Evolutionary conservation across 2,329 filamentous ascomycete genomes (phyloP).

Genomic region (Botrytis aclada): DNA sequence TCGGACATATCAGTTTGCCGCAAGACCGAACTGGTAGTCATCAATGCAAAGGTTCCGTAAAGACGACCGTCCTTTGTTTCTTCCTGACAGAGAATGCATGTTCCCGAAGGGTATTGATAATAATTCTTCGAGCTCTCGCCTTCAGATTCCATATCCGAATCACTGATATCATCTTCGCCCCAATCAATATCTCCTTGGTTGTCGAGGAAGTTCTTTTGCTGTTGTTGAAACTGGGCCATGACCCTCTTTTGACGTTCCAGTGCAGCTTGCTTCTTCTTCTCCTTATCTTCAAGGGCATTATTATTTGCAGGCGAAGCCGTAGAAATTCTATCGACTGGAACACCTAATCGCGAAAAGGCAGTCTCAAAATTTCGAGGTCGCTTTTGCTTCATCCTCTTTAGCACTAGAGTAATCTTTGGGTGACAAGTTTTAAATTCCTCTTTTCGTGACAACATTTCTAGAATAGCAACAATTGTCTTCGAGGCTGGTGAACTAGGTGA

Average conservation of each 20-base stretch:
- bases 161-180: slow-evolving; percentile 76
- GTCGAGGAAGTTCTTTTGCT: slow-evolving; percentile 91
- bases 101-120: slow-evolving; percentile 89
- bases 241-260: slow-evolving; percentile 86
- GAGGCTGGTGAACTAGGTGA: slow-evolving; percentile 53
- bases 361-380: slow-evolving; percentile 69
- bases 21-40: slow-evolving; percentile 81
- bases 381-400: slow-evolving; percentile 82
- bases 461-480: slow-evolving; percentile 62
- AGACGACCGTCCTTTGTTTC: slow-evolving; percentile 85
- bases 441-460: slow-evolving; percentile 60
- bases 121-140: slow-evolving; percentile 66
- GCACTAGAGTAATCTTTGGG: slow-evolving; percentile 77
- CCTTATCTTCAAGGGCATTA: slow-evolving; percentile 59
- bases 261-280: slow-evolving; percentile 86
- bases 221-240: slow-evolving; percentile 97
- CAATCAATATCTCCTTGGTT: slow-evolving; percentile 86
- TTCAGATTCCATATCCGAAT: slow-evolving; percentile 59
- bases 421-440: slow-evolving; percentile 79
- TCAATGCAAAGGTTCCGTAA: slow-evolving; percentile 89
- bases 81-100: slow-evolving; percentile 95
- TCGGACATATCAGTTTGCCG: slow-evolving; percentile 83
- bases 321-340: slow-evolving; percentile 75
- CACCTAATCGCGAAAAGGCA: slow-evolving; percentile 60
- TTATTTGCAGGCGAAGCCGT: slow-evolving; percentile 75